These are phyloP conservation scores for Acanthamoeba healyi DNA, from an alignment of 208 protist genomes.

Conservation along the genomic window DNA sequence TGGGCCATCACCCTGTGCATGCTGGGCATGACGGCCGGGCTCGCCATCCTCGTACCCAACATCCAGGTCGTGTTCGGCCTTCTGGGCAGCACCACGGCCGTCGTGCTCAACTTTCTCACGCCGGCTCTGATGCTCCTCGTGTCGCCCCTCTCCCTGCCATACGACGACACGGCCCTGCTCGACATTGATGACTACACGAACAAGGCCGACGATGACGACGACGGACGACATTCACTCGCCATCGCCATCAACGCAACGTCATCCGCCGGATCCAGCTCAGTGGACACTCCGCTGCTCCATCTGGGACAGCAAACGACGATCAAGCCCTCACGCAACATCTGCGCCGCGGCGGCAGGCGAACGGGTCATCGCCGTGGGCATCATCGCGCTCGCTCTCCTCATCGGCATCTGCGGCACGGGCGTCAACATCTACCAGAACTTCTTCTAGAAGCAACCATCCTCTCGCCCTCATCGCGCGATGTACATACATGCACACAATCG, in stretches of 20 bases:
- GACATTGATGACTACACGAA: neutral
- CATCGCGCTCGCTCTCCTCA: constrained; percentile 4
- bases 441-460: too few species aligned
- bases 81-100: constrained; percentile 55
- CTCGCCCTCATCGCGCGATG: too few species aligned
- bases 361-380: neutral
- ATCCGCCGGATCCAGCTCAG: too few species aligned
- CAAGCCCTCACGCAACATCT: neutral
- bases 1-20: constrained; percentile 9
- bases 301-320: neutral
- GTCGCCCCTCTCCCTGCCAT: neutral
- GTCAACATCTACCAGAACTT: constrained; percentile 56
- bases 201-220: neutral
- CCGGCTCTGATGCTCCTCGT: constrained; percentile 66
- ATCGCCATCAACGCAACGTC: neutral
- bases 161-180: constrained; percentile 17
- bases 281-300: neutral
- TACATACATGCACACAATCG: too few species aligned
- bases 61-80: constrained; percentile 69
- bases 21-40: constrained; percentile 9
- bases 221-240: neutral
- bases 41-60: constrained; percentile 57
- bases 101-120: constrained; percentile 24
- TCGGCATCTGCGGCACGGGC: constrained; percentile 12
- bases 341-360: neutral